Evolutionary conservation across 2,329 filamentous ascomycete species (phyloP).

Genomic region (Hirsutella rhossiliensis): DNA sequence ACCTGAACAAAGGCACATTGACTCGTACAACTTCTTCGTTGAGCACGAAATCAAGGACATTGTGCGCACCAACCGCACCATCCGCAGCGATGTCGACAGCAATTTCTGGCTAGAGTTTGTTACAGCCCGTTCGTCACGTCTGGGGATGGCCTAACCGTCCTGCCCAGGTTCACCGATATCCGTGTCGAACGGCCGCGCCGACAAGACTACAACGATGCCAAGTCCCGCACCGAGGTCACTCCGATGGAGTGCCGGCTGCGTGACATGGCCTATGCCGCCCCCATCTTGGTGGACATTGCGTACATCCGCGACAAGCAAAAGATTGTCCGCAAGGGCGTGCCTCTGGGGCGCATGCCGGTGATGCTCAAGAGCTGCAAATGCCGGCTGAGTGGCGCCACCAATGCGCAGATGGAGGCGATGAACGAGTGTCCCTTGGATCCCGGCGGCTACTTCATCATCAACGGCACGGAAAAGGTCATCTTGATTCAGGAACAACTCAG

Average conservation of each 20-base stretch:
- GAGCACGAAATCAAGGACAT: constrained; percentile 97
- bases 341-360: constrained; percentile 83
- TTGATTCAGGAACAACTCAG: constrained; percentile 96
- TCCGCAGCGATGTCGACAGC: constrained; percentile 85
- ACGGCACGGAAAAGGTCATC: constrained; percentile 97
- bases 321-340: constrained; percentile 63
- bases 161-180: constrained; percentile 64
- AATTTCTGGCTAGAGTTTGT: constrained; percentile 73
- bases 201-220: constrained; percentile 59
- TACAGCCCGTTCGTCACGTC: neutral
- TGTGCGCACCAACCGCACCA: constrained; percentile 76
- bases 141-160: constrained; percentile 1
- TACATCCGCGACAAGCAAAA: constrained; percentile 73
- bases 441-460: constrained; percentile 95
- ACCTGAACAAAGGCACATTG: constrained; percentile 53
- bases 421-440: constrained; percentile 95
- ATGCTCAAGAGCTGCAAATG: constrained; percentile 97
- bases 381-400: constrained; percentile 69
- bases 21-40: constrained; percentile 98
- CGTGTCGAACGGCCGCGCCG: constrained; percentile 74
- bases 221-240: constrained; percentile 63
- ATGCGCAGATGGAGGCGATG: constrained; percentile 79
- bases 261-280: constrained; percentile 96
- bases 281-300: constrained; percentile 83
- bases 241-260: constrained; percentile 94